Conservation (phyloP, 345 rosid species). For the Gossypium anomalum region DNA sequence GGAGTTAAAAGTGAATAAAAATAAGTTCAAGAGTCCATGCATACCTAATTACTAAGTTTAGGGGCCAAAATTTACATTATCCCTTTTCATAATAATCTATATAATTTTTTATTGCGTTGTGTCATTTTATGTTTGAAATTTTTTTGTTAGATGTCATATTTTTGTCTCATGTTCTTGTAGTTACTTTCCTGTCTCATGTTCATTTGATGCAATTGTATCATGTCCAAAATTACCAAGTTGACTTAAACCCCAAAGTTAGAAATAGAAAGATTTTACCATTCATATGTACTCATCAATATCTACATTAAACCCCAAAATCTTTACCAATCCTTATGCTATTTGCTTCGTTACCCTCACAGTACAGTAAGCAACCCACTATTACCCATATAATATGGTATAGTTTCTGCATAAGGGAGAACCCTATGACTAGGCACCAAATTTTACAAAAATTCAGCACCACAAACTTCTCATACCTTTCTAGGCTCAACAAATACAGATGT, state of each 20-base stretch:
- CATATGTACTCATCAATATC: not conserved
- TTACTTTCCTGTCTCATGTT: too few relatives aligned
- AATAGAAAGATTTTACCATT: not conserved
- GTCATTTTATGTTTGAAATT: too few relatives aligned
- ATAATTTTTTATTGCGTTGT: too few relatives aligned
- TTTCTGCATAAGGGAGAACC: not conserved
- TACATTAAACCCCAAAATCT: not conserved
- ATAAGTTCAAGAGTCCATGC: too few relatives aligned
- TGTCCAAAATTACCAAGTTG: too few relatives aligned
- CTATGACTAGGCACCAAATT: not conserved
- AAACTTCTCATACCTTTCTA: constrained; percentile 26
- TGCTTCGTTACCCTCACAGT: not conserved
- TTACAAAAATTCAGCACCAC: not conserved
- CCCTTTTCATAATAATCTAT: too few relatives aligned
- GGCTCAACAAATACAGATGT: constrained; percentile 70
- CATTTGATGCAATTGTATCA: too few relatives aligned
- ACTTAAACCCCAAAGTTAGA: not conserved
- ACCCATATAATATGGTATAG: not conserved
- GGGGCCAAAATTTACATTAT: too few relatives aligned
- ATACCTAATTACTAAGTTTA: too few relatives aligned
- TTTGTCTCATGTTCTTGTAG: too few relatives aligned
- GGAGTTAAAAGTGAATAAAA: too few relatives aligned
- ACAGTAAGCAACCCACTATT: not conserved
- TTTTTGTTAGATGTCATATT: too few relatives aligned
- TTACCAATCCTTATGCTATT: not conserved